phyloP scores from a whole-genome alignment of 352 stramenopile species.

The Phytophthora lateralis region DNA sequence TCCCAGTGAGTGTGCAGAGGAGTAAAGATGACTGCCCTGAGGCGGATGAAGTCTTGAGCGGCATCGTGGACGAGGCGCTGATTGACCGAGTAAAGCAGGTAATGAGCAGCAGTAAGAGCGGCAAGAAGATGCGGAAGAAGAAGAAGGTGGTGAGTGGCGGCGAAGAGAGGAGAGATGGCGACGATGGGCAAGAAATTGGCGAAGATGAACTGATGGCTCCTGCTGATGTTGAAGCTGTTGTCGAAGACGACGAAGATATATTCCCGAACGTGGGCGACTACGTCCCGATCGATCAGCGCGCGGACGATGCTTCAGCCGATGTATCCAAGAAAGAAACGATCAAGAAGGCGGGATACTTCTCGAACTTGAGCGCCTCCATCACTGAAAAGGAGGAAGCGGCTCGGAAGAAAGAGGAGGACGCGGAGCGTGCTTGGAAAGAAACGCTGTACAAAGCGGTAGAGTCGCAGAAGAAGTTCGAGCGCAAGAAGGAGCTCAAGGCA shows the following conservation, averaged over 20 bases:
- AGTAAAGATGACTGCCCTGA: constrained; percentile 79
- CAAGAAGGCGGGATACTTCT: constrained; percentile 59
- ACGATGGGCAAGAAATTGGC: not conserved
- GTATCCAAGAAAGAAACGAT: constrained; percentile 17
- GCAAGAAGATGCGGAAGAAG: constrained; percentile 52
- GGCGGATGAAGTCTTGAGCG: constrained; percentile 59
- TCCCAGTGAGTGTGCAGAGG: constrained; percentile 65
- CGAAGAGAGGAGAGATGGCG: constrained; percentile 4
- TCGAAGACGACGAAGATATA: constrained; percentile 69
- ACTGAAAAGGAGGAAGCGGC: constrained; percentile 55
- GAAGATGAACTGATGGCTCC: constrained; percentile 9
- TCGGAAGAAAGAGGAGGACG: constrained; percentile 48
- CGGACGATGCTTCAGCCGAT: constrained; percentile 19
- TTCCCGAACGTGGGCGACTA: constrained; percentile 78
- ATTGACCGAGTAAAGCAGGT: constrained; percentile 49
- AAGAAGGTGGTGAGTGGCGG: constrained; percentile 35
- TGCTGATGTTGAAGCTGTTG: constrained; percentile 10
- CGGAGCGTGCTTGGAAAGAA: constrained; percentile 58
- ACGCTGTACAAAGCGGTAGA: constrained; percentile 62
- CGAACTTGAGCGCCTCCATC: constrained; percentile 71
- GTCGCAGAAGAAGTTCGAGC: constrained; percentile 49
- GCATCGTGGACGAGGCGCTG: constrained; percentile 54
- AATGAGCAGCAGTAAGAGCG: constrained; percentile 26
- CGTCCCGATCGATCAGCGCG: constrained; percentile 62
- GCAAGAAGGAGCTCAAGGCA: constrained; percentile 39